phyloP scores from a whole-genome alignment of 2,329 filamentous ascomycete species.

The Talaromyces sp. region DNA sequence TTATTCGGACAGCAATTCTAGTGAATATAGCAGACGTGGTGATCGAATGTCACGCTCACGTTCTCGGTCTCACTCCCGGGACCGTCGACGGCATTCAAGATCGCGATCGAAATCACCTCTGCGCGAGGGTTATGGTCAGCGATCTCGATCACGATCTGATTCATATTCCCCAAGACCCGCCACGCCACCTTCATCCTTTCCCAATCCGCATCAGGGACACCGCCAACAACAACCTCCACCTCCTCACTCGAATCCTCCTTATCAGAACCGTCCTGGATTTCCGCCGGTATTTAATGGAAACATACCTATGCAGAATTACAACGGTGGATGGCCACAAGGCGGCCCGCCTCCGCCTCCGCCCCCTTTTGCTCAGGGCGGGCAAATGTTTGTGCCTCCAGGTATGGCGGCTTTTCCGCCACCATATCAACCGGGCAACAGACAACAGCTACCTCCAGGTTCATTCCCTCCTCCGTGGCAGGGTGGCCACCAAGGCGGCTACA shows the following conservation, averaged over 20 bases:
- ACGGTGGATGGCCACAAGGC: conserved; percentile 28
- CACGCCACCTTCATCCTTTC: conserved; percentile 15
- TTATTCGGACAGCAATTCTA: conserved; percentile 33
- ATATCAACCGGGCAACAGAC: conserved; percentile 9
- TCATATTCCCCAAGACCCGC: conserved; percentile 29
- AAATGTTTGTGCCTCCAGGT: conserved; percentile 14
- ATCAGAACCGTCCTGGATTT: conserved; percentile 5
- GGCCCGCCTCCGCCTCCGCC: conserved; percentile 26
- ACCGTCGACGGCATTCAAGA: conserved; percentile 17
- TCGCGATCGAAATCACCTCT: conserved; percentile 20
- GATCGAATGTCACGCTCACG: conserved; percentile 24
- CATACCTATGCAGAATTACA: conserved; percentile 26
- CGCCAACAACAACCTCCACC: conserved; percentile 9
- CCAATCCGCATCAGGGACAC: conserved; percentile 12
- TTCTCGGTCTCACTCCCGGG: conserved; percentile 20
- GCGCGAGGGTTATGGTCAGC: conserved; percentile 2
- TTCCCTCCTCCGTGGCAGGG: conserved; percentile 18
- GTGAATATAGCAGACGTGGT: conserved; percentile 19
- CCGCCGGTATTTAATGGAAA: conserved; percentile 12
- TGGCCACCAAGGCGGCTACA: conserved; percentile 3
- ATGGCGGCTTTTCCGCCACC: conserved; percentile 5
- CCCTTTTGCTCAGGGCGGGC: conserved; percentile 13
- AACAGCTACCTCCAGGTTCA: conserved; percentile 25
- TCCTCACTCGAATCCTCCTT: conserved; percentile 10
- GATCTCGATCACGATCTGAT: conserved; percentile 23